Percentiles rank a stretch among this genome's conserved stretches.
Evolutionary conservation across 192 early-diverging fungal genomes (phyloP).

Genomic region (Diversispora epigaea): DNA sequence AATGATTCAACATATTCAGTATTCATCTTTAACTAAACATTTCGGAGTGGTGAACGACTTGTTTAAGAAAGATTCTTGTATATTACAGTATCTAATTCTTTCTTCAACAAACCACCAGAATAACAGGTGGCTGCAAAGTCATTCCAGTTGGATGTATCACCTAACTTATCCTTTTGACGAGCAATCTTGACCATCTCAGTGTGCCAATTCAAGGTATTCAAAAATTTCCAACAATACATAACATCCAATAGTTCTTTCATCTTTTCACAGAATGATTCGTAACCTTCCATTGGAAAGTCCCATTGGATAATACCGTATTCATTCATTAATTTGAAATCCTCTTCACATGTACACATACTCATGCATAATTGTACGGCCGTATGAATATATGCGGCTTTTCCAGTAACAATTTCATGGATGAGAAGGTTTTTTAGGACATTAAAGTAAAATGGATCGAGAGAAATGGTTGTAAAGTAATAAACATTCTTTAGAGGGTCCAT

Average conservation of each 20-base stretch:
- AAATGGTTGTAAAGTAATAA: constrained; percentile 20
- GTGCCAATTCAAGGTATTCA: constrained; percentile 13
- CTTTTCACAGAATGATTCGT: not conserved
- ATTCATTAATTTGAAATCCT: constrained; percentile 17
- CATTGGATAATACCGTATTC: constrained; percentile 25
- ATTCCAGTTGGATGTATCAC: constrained; percentile 5
- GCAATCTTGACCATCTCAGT: constrained; percentile 27
- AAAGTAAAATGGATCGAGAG: not conserved
- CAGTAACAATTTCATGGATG: constrained; percentile 14
- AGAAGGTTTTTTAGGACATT: constrained; percentile 19
- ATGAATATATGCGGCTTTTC: constrained; percentile 17
- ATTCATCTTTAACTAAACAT: no score
- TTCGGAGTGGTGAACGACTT: no score
- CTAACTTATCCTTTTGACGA: not conserved
- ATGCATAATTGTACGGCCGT: constrained; percentile 3
- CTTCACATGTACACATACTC: constrained; percentile 25
- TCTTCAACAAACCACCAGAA: not conserved
- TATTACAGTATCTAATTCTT: not conserved
- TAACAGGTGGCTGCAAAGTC: constrained; percentile 9
- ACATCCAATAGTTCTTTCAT: constrained; percentile 7
- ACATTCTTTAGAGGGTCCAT: constrained; percentile 1
- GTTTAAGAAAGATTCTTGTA: constrained; percentile 11
- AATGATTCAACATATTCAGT: no score
- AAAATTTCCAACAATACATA: constrained; percentile 31
- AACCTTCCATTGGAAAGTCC: constrained; percentile 21